A percentile compares a stretch with the other conserved stretches of the same genome.
phyloP scores from a whole-genome alignment of 1,284 basidiomycete genomes.

The Takashimella koratensis region DNA sequence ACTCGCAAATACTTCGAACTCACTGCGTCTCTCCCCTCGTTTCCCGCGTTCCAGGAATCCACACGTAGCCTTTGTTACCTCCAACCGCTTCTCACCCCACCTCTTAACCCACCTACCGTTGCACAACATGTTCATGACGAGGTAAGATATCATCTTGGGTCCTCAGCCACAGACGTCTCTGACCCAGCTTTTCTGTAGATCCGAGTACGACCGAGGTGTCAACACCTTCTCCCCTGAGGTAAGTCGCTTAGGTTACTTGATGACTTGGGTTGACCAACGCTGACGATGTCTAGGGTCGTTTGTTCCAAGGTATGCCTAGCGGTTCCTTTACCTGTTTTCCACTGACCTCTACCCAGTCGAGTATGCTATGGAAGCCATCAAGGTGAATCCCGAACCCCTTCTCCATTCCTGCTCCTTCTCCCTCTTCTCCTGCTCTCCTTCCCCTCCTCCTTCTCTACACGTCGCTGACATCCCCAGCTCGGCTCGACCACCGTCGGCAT shows the following conservation, averaged over 20 bases:
- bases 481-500: conserved; percentile 97
- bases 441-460: background rate
- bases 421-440: background rate
- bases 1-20: too few species aligned
- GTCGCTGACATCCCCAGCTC: conserved; percentile 56
- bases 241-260: conserved; percentile 9
- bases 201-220: conserved; percentile 77
- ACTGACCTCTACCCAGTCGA: conserved; percentile 63
- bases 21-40: too few species aligned
- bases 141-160: conserved; percentile 33
- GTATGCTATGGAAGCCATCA: conserved; percentile 98
- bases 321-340: background rate
- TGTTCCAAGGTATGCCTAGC: conserved; percentile 51
- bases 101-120: background rate
- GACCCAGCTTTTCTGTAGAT: conserved; percentile 26
- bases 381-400: conserved; percentile 57
- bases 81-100: background rate
- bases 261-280: conserved; percentile 1
- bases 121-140: conserved; percentile 46
- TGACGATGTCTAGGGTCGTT: conserved; percentile 44
- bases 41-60: too few species aligned
- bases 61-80: background rate
- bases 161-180: too few species aligned
- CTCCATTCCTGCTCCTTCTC: conserved; percentile 6
- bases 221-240: conserved; percentile 98